Conservation (phyloP, 2,329 filamentous ascomycete species). For the Nothophaeocryptopus gaeumannii region DNA sequence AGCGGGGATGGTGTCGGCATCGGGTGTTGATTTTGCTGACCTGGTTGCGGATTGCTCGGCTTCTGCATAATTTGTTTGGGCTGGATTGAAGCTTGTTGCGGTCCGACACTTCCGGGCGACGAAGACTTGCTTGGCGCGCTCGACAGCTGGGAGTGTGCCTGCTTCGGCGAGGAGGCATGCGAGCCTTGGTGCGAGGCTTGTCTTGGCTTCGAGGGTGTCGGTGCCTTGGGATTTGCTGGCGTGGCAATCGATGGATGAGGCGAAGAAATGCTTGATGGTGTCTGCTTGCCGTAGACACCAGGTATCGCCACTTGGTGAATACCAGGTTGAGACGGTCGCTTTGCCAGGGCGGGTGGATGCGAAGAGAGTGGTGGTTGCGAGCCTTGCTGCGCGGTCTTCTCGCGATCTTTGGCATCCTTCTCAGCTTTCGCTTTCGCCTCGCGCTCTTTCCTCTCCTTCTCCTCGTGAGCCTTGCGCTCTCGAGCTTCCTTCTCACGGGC, state of each 20-base stretch:
- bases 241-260: constrained; percentile 77
- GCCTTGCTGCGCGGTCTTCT: constrained; percentile 43
- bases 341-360: constrained; percentile 44
- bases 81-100: constrained; percentile 63
- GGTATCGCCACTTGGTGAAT: constrained; percentile 50
- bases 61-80: constrained; percentile 64
- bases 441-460: constrained; percentile 58
- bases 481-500: constrained; percentile 71
- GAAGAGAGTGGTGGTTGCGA: constrained; percentile 31
- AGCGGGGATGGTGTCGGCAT: constrained; percentile 34
- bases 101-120: constrained; percentile 58
- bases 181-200: constrained; percentile 77
- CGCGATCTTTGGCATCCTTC: constrained; percentile 38
- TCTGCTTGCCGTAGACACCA: constrained; percentile 53
- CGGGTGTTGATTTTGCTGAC: constrained; percentile 45
- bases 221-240: constrained; percentile 76
- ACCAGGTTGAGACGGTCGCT: constrained; percentile 60
- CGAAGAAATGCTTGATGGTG: constrained; percentile 60
- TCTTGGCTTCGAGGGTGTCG: constrained; percentile 73
- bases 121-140: constrained; percentile 51
- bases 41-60: constrained; percentile 52
- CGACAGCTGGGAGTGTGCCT: constrained; percentile 53
- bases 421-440: constrained; percentile 53
- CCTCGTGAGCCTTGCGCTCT: constrained; percentile 61
- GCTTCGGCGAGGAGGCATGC: constrained; percentile 65